Base-by-base conservation (phyloP, 345 rosid species). In the Cardamine occulta region DNA sequence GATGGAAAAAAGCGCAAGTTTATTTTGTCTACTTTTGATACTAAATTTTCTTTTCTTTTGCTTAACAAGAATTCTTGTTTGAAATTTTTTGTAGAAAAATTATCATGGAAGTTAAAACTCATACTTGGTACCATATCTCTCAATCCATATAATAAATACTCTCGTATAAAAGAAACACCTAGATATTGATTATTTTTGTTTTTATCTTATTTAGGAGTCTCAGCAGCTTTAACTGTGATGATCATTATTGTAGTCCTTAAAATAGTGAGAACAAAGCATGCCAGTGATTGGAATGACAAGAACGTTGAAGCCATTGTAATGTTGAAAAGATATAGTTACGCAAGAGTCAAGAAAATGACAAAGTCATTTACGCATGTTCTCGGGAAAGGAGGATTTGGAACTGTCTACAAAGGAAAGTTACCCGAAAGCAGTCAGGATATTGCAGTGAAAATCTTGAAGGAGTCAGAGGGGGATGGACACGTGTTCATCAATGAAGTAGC, bases 401-500 rank as follows among this genome's bases (percentile, higher is more conserved):
- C 37, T 29, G 74, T 70, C 17, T 70, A 70, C 4, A 57, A 42
- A 76, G 78, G 78, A 4, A 67, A 42, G 67, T 52, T 67, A 67
- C 59, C 74, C 0, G 29, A 39, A 9, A 70, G 63, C 12, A 47
- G 63, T 8, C 39, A 19, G 8, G 34, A n/a, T 2, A 47, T 80
- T 48, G 78, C 78, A 0, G 83, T 80, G 13, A 80, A 76, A 64
- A 70, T 76, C 70, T 60, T 76, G 53, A 76, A 80, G 3, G 32
- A 37, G 23, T 28, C 42, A 1, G 52, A 72, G 17, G 78, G 58
- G 2, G 34, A 80, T 3, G 85, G 84, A 0, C 80, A 82, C 66
- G 86, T 78, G 7, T 83, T 85, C 51, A 80, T 80, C 3, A 84
- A 85, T 34, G 86, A 85, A 82, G 88, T 83, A 9, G 86, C 69